Base-by-base conservation (phyloP, 805 yeast genomes). In the Candida ovalis region DNA sequence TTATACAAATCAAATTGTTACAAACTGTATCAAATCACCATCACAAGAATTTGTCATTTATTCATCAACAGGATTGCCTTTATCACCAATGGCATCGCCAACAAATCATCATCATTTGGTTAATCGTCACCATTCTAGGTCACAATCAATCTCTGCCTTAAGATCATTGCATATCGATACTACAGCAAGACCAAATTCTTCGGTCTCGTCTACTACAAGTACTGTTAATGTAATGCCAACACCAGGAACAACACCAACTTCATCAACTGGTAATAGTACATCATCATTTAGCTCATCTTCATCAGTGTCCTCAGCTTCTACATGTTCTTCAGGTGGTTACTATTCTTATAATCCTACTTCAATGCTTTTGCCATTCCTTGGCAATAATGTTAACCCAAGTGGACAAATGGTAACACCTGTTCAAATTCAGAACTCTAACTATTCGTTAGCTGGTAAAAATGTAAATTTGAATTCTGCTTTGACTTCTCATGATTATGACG, bases 181-280 rank as follows among this genome's bases (percentile, higher is more conserved):
- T 2, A 44, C 53, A 12, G 52, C 51, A 23, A 40, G 44, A 28
- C 45, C 22, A 42, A 28, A 33, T 21, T 17, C 15, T 12, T 30
- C 35, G 15, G 4, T 12, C 5, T 15, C 35, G 5, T 30, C 35
- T 8, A 7, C 35, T 8, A 12, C 35, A 30, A 30, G 24, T 6
- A 8, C 17, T n/a, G 5, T 47, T 21, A 19, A 47, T 36, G 38
- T 46, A 24, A 50, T 62, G 13, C 59, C 64, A 22, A 64, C 70
- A 18, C 70, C 70, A 6, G 67, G 69, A 39, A 59, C 66, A 21
- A 66, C 70, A 2, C 65, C 65, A 21, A 52, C 52, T 15, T 43
- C 57, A 4, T 43, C 48, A 10, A 47, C 45, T 36, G n/a, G 35
- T 30, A 30, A 30, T 30, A 58, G 58, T 28, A 45, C 46, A 27